These are phyloP conservation scores for Ostreobium quekettii DNA, from an alignment of 139 green algal genomes.

Conservation along the genomic window DNA sequence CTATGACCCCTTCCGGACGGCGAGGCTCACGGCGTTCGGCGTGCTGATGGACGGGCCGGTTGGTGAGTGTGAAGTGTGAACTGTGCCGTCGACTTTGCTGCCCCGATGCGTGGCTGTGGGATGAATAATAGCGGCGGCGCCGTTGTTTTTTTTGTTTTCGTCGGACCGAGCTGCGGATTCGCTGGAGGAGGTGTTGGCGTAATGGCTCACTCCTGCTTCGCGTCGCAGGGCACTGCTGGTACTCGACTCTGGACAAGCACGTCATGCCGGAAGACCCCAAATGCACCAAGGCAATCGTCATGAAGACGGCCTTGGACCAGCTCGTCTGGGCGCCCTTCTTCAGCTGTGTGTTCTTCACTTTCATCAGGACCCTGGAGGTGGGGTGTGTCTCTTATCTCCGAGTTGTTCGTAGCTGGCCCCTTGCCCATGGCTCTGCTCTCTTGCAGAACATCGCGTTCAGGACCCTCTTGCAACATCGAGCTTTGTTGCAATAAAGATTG, in stretches of 20 bases:
- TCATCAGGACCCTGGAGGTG: constrained; percentile 23
- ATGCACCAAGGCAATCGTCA: constrained; percentile 27
- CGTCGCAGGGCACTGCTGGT: constrained; percentile 37
- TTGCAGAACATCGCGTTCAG: too few relatives aligned
- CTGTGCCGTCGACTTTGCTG: neutral
- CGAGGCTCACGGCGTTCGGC: constrained; percentile 36
- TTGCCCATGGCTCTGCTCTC: too few relatives aligned
- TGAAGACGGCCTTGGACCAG: constrained; percentile 40
- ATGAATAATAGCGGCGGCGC: too few relatives aligned
- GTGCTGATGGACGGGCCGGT: constrained; percentile 42
- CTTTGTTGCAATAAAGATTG: too few relatives aligned
- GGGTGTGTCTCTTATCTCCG: neutral
- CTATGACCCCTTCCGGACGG: constrained; percentile 28
- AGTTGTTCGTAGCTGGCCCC: too few relatives aligned
- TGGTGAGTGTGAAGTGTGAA: constrained; percentile 17
- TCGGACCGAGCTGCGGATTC: too few relatives aligned
- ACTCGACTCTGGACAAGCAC: constrained; percentile 29
- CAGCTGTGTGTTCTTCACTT: constrained; percentile 30
- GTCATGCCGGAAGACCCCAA: constrained; percentile 28
- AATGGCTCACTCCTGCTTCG: too few relatives aligned
- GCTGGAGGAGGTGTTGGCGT: too few relatives aligned
- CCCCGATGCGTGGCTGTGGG: too few relatives aligned
- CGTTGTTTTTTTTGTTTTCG: too few relatives aligned
- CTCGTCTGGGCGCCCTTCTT: constrained; percentile 30
- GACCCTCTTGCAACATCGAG: too few relatives aligned